phyloP scores from a whole-genome alignment of 2,329 filamentous ascomycete genomes.

The Lizonia empirigonia region DNA sequence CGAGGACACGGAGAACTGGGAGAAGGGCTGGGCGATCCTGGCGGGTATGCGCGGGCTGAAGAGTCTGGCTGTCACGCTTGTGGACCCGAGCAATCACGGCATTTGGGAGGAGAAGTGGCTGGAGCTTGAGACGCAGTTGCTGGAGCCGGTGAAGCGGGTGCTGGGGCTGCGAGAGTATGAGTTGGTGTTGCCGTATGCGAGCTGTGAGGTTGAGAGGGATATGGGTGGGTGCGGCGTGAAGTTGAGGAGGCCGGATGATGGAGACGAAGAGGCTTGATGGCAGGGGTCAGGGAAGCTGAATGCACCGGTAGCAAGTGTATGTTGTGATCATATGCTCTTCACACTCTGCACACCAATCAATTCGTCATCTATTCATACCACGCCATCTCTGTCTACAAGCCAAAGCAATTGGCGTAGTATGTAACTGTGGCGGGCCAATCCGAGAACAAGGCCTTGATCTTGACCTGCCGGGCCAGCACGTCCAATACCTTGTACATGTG shows the following conservation, averaged over 20 bases:
- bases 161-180: slow-evolving; percentile 24
- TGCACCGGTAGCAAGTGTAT: too few species aligned
- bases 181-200: slow-evolving; percentile 39
- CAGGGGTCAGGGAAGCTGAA: neutral
- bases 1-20: slow-evolving; percentile 45
- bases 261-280: neutral
- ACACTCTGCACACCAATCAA: neutral
- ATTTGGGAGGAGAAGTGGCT: slow-evolving; percentile 43
- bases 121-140: slow-evolving; percentile 32
- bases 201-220: slow-evolving; percentile 34
- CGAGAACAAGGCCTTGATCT: slow-evolving; percentile 66
- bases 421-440: slow-evolving; percentile 73
- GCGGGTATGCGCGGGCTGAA: slow-evolving; percentile 34
- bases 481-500: slow-evolving; percentile 69
- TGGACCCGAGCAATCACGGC: slow-evolving; percentile 35
- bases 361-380: too few species aligned
- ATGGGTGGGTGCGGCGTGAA: slow-evolving; percentile 29
- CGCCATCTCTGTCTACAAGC: slow-evolving; percentile 28
- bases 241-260: slow-evolving; percentile 27
- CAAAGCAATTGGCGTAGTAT: slow-evolving; percentile 75
- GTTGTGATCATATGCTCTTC: neutral
- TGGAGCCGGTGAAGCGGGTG: slow-evolving; percentile 33
- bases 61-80: slow-evolving; percentile 34
- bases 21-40: slow-evolving; percentile 36
- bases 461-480: slow-evolving; percentile 66